Percentiles rank a stretch among this genome's conserved stretches.
These are phyloP conservation scores for Cucumis hystrix DNA, from an alignment of 306 rosid genomes.

Conservation along the genomic window DNA sequence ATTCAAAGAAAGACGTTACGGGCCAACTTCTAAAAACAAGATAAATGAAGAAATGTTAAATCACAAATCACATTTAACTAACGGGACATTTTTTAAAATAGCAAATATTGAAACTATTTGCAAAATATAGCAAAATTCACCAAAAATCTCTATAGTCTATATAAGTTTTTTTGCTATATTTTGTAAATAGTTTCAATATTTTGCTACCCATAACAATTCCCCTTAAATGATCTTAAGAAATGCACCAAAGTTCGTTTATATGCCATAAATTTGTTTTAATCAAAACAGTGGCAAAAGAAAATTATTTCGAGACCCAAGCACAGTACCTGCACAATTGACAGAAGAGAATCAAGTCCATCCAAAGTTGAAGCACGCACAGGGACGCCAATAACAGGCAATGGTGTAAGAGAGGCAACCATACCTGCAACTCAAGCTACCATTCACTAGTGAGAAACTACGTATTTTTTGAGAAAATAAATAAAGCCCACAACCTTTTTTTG, in stretches of 20 bases:
- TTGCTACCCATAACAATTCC: too few relatives aligned
- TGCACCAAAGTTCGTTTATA: background rate
- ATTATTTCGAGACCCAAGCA: background rate
- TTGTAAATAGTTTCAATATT: too few relatives aligned
- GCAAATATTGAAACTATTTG: too few relatives aligned
- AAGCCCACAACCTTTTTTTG: background rate
- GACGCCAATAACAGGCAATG: constrained; percentile 74
- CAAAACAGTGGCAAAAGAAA: background rate
- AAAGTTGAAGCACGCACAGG: constrained; percentile 77
- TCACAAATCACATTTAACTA: background rate
- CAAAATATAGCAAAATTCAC: too few relatives aligned
- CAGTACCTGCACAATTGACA: constrained; percentile 77
- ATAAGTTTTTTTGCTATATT: too few relatives aligned
- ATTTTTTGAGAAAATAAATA: background rate
- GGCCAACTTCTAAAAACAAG: background rate
- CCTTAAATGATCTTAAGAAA: background rate
- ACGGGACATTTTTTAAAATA: too few relatives aligned
- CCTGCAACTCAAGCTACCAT: constrained; percentile 29
- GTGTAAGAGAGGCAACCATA: constrained; percentile 85
- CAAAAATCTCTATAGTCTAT: too few relatives aligned
- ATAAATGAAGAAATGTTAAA: background rate
- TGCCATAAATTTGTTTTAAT: background rate
- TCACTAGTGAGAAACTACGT: background rate
- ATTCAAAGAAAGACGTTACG: background rate
- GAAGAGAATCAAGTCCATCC: constrained; percentile 76